Percentiles rank a stretch among this genome's conserved stretches.
Conservation (phyloP, 2,329 filamentous ascomycete species). For the Lasiodiplodia gonubiensis region DNA sequence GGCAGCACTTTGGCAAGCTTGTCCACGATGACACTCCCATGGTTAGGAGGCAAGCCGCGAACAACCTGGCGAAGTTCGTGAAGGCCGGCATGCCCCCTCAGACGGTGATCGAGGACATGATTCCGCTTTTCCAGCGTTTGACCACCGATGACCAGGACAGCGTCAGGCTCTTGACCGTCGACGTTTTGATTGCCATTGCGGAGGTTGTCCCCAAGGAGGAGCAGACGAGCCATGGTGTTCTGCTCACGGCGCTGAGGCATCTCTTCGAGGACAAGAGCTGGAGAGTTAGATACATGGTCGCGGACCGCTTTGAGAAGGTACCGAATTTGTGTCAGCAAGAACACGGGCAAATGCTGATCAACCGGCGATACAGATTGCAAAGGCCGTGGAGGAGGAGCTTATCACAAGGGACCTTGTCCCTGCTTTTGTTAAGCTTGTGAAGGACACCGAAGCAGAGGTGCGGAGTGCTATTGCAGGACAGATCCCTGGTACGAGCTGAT, state of each 20-base stretch:
- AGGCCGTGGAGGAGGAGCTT: constrained; percentile 97
- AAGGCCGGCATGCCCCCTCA: constrained; percentile 86
- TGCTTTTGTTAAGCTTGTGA: constrained; percentile 95
- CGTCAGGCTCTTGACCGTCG: constrained; percentile 91
- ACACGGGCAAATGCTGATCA: constrained; percentile 36
- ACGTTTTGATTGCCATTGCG: constrained; percentile 93
- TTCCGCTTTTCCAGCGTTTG: constrained; percentile 96
- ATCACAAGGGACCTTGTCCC: constrained; percentile 92
- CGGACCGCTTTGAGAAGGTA: constrained; percentile 97
- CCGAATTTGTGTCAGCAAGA: neutral
- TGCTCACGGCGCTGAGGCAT: constrained; percentile 87
- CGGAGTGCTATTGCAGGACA: constrained; percentile 96
- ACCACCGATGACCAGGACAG: constrained; percentile 97
- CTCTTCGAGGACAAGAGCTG: constrained; percentile 99
- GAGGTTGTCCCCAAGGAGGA: constrained; percentile 98
- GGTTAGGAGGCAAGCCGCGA: constrained; percentile 96
- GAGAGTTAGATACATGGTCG: constrained; percentile 99
- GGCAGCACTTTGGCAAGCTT: constrained; percentile 88
- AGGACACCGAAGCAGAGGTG: constrained; percentile 97
- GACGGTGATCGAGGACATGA: constrained; percentile 97
- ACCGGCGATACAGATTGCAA: constrained; percentile 76
- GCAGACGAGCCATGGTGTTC: constrained; percentile 91
- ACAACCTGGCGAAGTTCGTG: constrained; percentile 95
- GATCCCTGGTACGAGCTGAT: constrained; percentile 70
- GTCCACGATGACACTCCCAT: constrained; percentile 99